Conservation (phyloP, 2,329 filamentous ascomycete genomes). For the Neonectria ditissima region DNA sequence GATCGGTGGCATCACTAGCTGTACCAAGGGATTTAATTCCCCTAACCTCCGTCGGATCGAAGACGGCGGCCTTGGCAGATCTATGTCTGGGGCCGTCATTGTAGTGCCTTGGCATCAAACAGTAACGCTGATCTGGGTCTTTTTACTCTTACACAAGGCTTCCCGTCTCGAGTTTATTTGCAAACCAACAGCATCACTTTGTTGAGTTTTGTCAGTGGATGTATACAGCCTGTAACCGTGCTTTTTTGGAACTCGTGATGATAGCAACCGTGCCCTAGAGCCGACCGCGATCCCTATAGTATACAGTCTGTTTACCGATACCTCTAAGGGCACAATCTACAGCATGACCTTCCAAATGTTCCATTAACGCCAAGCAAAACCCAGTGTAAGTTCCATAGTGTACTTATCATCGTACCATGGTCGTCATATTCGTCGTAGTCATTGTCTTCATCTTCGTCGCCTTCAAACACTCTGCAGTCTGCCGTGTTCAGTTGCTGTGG, state of each 20-base stretch:
- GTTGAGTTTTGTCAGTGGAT: neutral
- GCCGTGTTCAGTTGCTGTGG: neutral
- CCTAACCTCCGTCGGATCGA: neutral
- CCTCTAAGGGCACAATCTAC: neutral
- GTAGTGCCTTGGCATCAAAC: neutral
- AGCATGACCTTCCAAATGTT: neutral
- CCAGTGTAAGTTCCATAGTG: neutral
- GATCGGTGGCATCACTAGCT: no score
- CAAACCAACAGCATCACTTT: neutral
- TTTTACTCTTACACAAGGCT: neutral
- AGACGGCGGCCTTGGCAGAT: neutral
- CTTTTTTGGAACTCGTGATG: no score
- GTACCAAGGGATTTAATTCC: neutral
- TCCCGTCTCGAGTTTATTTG: neutral
- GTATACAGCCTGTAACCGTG: neutral
- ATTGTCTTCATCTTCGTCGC: neutral
- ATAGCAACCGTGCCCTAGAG: no score
- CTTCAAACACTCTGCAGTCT: neutral
- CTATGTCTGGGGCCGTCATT: neutral
- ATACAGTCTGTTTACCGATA: no score
- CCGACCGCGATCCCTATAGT: no score
- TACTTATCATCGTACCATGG: neutral
- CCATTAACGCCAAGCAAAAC: neutral
- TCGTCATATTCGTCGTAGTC: neutral
- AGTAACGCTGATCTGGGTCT: neutral